Evolutionary conservation across 2,329 filamentous ascomycete species (phyloP).

Genomic region (Hypomyces rosellus): DNA sequence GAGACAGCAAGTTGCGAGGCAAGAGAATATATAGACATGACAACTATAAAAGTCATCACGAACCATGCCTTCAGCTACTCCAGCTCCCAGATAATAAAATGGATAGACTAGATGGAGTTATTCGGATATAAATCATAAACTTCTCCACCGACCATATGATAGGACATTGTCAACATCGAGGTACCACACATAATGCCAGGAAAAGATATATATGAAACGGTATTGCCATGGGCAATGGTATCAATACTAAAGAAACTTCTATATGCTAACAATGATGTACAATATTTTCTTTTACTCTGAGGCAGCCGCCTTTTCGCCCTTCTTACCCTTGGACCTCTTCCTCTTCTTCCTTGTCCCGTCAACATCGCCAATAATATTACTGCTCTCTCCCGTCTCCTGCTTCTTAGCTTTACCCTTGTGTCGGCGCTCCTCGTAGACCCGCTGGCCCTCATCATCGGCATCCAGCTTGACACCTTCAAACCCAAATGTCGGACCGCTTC

Average conservation of each 20-base stretch:
- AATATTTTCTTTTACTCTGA: neutral
- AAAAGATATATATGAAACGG: neutral
- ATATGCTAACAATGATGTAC: neutral
- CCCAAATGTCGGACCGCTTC: constrained; percentile 51
- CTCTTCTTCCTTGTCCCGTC: constrained; percentile 38
- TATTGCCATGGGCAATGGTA: neutral
- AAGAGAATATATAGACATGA: no score
- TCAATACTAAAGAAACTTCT: neutral
- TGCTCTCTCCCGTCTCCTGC: constrained; percentile 20
- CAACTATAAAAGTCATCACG: no score
- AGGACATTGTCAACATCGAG: no score
- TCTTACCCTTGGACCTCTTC: constrained; percentile 45
- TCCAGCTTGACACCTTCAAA: constrained; percentile 38
- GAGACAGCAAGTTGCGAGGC: no score
- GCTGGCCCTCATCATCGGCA: constrained; percentile 10
- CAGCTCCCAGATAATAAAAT: no score
- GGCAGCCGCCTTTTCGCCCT: constrained; percentile 12
- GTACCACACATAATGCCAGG: no score
- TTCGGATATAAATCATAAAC: no score
- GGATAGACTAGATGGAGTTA: no score
- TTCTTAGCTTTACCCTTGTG: constrained; percentile 2
- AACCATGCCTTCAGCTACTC: no score
- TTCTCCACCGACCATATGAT: no score
- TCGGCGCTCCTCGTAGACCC: constrained; percentile 11
- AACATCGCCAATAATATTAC: constrained; percentile 24